Conservation (phyloP, 768 basidiomycete genomes). For the Kwoniella dejecticola region DNA sequence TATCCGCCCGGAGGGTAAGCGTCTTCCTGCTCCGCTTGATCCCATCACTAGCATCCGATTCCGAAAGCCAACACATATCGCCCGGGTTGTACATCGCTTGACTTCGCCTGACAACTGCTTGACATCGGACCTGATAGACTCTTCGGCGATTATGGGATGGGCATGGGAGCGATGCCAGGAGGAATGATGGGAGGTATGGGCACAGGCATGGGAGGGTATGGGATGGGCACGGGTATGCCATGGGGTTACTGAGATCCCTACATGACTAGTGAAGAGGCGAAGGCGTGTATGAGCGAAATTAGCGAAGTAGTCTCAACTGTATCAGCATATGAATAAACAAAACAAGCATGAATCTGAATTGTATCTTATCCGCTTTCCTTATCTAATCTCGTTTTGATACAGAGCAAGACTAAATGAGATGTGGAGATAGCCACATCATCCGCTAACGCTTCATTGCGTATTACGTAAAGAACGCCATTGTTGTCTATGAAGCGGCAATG, state of each 20-base stretch:
- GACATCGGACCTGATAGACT: conserved; percentile 17
- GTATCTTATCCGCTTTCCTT: background rate
- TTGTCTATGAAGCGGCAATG: background rate
- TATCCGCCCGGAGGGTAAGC: conserved; percentile 53
- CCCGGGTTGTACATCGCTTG: background rate
- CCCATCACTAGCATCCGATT: background rate
- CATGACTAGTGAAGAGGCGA: no score
- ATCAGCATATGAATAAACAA: background rate
- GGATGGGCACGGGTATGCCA: conserved; percentile 42
- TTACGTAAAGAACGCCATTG: conserved; percentile 1
- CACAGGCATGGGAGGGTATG: conserved; percentile 45
- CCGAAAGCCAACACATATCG: background rate
- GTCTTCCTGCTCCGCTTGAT: background rate
- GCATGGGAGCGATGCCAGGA: conserved; percentile 47
- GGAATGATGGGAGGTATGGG: conserved; percentile 49
- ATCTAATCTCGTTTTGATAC: background rate
- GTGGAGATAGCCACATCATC: no score
- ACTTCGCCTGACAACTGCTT: background rate
- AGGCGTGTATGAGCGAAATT: no score
- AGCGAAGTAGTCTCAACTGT: no score
- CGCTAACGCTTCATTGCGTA: background rate
- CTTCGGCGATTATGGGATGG: conserved; percentile 49
- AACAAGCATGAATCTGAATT: background rate
- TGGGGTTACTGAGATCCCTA: conserved; percentile 30
- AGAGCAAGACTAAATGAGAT: no score